Base-by-base conservation (phyloP, 371 early-diverging fungal species). In the Nematocida sp. region DNA sequence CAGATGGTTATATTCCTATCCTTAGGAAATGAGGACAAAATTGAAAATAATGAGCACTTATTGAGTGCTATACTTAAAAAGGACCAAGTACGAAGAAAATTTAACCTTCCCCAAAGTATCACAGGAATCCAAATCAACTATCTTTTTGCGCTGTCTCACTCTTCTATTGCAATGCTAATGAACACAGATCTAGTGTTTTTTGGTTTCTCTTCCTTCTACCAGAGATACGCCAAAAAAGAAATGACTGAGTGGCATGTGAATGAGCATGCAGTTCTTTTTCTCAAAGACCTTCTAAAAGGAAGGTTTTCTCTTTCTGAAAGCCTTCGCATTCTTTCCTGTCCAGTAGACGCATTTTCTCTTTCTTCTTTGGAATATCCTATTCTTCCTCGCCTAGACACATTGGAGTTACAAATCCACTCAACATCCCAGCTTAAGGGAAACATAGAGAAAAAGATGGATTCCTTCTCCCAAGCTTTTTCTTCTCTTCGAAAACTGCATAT, bases 121-220 rank as follows among this genome's bases (percentile, higher is more conserved):
- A 28, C 5, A 4, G 63, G 75, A 0, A 57, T 68, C 3, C 25
- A 57, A 30, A 11, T 71, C 11, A 49, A 77, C 33, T 40, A 63
- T 38, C 3, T 39, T 0, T n/a, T 71, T 33, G 9, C 42, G 39
- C 51, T 71, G 7, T 32, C 75, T 0, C 18, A 50, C 13, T 47
- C 5, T 16, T 7, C 3, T 33, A 9, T 50, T 25, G n/a, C 13
- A 4, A 30, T 47, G 28, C 51, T 71, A 26, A 20, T 59, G 30
- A 28, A 35, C 11, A 40, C 53, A 1, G 9, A 11, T n/a, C 61
- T 71, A 1, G 30, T 9, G 40, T 39, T 3, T 9, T 71, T 71
- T 33, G 75, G 75, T 26, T 71, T 71, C 48, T 25, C 23, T 16
- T 11, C 30, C 48, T 71, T 26, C 75, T 61, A 71, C 35, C 60